Conservation (phyloP, 1,139 yeast species). For the Saccharomycopsis hybrid region DNA sequence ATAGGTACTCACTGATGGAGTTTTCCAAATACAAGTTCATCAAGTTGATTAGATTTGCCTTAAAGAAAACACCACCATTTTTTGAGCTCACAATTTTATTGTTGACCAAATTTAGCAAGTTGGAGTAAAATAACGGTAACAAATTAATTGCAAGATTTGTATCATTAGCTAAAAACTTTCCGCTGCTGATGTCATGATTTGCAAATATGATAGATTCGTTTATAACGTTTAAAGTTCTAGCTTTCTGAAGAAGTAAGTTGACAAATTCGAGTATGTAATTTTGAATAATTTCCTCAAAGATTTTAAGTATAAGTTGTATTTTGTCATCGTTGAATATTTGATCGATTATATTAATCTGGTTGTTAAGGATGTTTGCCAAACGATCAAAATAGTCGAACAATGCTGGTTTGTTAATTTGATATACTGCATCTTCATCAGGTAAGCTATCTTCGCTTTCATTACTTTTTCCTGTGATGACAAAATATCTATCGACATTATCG, state of each 20-base stretch:
- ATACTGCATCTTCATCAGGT: conserved; percentile 26
- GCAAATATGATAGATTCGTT: conserved; percentile 19
- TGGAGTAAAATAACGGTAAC: conserved; percentile 25
- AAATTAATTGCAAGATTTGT: conserved; percentile 16
- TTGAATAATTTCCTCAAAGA: conserved; percentile 32
- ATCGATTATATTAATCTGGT: conserved; percentile 33
- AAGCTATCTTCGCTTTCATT: background rate
- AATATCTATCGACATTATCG: conserved; percentile 26
- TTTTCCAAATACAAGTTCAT: conserved; percentile 46
- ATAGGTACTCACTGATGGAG: conserved; percentile 42
- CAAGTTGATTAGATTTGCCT: conserved; percentile 30
- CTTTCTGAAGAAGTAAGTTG: conserved; percentile 17
- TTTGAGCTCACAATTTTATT: conserved; percentile 30
- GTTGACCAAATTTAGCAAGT: conserved; percentile 27
- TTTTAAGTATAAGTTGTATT: conserved; percentile 28
- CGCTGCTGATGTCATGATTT: background rate
- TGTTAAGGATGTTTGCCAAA: conserved; percentile 25
- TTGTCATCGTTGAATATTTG: conserved; percentile 27
- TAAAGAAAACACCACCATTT: conserved; percentile 30
- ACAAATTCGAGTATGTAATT: conserved; percentile 28
- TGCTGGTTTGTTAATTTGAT: conserved; percentile 30
- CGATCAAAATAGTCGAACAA: conserved; percentile 29
- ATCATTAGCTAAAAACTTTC: conserved; percentile 7
- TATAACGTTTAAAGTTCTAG: conserved; percentile 13
- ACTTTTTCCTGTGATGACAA: background rate